These are phyloP conservation scores for Sporopachydermia lactativora DNA, from an alignment of 805 yeast species.

Conservation along the genomic window DNA sequence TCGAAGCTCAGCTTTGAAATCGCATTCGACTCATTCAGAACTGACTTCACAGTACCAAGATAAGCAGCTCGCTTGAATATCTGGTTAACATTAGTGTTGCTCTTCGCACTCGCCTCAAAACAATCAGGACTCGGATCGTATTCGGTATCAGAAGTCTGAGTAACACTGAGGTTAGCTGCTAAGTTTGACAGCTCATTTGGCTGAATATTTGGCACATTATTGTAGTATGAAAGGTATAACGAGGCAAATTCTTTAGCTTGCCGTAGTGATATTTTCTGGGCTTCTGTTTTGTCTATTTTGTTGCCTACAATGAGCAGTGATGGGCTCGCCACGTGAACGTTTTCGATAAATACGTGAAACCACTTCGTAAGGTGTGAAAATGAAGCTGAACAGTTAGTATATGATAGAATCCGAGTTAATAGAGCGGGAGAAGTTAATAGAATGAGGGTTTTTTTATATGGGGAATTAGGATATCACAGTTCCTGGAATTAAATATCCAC, in stretches of 20 bases:
- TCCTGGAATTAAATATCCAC: too few species aligned
- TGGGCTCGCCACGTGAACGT: conserved; percentile 33
- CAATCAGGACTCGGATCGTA: conserved; percentile 2
- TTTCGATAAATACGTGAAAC: conserved; percentile 33
- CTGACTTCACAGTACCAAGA: conserved; percentile 17
- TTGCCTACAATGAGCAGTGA: conserved; percentile 40
- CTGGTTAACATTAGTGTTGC: conserved; percentile 15
- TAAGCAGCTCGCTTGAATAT: conserved; percentile 25
- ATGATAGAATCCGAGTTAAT: too few species aligned
- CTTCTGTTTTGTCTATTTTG: conserved; percentile 25
- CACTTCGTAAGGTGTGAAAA: conserved; percentile 16
- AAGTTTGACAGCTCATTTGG: neutral
- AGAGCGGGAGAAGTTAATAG: too few species aligned
- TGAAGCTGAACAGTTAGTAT: conserved; percentile 14
- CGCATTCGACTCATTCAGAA: conserved; percentile 10
- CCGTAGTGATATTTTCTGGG: conserved; percentile 3
- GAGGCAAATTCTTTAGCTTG: conserved; percentile 4
- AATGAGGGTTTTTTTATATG: too few species aligned
- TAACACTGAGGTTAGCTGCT: neutral
- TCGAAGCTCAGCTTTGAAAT: conserved; percentile 23
- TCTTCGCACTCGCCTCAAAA: conserved; percentile 9
- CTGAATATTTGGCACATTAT: neutral
- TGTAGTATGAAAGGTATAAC: neutral
- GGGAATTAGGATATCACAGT: too few species aligned
- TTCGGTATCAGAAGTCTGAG: neutral